Evolutionary conservation across 768 basidiomycete genomes (phyloP).

Genomic region (Rhizopogon rudus): DNA sequence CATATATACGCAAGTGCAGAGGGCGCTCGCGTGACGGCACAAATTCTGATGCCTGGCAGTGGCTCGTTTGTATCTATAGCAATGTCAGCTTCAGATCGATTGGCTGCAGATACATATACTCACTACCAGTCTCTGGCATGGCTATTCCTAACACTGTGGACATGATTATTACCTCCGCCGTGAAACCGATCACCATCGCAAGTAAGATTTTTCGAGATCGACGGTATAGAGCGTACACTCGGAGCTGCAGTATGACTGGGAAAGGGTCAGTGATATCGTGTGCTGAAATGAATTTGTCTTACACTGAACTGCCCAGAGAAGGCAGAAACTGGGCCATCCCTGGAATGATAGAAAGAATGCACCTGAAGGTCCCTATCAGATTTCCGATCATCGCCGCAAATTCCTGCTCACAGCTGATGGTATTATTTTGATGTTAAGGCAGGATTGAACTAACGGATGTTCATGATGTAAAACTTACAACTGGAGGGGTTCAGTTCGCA

Average conservation of each 20-base stretch:
- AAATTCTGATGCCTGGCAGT: not conserved
- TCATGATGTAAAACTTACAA: not conserved
- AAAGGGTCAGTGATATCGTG: not conserved
- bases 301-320: conserved; percentile 1
- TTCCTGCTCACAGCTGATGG: not conserved
- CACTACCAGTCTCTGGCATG: not conserved
- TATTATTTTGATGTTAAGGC: not conserved
- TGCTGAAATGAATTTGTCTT: not conserved
- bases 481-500: not conserved
- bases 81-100: not conserved
- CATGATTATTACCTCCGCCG: not conserved
- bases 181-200: not conserved
- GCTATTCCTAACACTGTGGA: not conserved
- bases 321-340: not conserved
- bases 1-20: not conserved
- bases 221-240: not conserved
- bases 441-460: not conserved
- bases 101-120: not conserved
- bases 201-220: not conserved
- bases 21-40: not conserved
- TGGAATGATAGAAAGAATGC: not conserved
- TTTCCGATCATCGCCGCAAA: not conserved
- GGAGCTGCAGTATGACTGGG: not conserved
- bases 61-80: not conserved
- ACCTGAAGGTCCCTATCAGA: not conserved